Conservation (phyloP, 148 eudicot genomes). For the Mesembryanthemum crystallinum region DNA sequence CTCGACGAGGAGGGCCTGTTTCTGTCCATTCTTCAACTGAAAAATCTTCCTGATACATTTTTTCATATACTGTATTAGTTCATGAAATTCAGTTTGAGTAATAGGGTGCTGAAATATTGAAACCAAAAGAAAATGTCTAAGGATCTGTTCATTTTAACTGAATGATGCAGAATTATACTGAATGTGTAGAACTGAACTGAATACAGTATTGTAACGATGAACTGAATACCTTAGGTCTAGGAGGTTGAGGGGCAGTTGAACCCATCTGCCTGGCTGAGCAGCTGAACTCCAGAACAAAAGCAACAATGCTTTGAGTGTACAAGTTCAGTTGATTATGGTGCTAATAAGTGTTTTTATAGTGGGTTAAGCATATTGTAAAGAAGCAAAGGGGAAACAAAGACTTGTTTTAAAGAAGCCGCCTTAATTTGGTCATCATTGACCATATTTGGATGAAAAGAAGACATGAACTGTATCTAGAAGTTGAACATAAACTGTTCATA, state of each 20-base stretch:
- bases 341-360: too few species aligned
- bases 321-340: constrained; percentile 14
- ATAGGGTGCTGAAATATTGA: background rate
- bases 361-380: background rate
- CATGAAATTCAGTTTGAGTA: background rate
- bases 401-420: background rate
- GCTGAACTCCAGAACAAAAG: constrained; percentile 9
- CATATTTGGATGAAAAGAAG: constrained; percentile 21
- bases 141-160: background rate
- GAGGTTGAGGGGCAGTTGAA: constrained; percentile 17
- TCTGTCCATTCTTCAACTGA: constrained; percentile 26
- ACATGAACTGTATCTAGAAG: too few species aligned
- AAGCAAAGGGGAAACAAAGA: background rate
- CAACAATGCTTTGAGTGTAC: background rate
- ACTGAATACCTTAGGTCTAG: constrained; percentile 22
- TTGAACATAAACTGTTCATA: too few species aligned
- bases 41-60: constrained; percentile 24
- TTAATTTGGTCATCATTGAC: constrained; percentile 12
- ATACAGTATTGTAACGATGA: too few species aligned
- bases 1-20: constrained; percentile 51
- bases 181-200: too few species aligned
- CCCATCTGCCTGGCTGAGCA: constrained; percentile 22
- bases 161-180: too few species aligned
- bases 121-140: background rate
- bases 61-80: background rate